These are phyloP conservation scores for Phytophthora fragariaefolia DNA, from an alignment of 352 stramenopile species.

Conservation along the genomic window DNA sequence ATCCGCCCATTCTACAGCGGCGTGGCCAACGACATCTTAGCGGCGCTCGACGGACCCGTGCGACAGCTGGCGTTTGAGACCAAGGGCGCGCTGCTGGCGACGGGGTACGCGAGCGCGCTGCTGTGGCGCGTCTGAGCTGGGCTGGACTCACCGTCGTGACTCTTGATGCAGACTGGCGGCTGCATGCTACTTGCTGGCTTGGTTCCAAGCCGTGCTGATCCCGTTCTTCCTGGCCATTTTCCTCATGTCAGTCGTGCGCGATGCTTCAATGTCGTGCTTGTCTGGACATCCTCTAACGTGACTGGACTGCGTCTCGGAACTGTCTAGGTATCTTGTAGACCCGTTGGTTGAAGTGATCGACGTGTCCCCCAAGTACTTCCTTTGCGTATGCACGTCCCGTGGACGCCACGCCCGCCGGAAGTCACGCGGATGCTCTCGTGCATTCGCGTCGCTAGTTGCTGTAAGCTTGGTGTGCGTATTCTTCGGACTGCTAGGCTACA, in stretches of 20 bases:
- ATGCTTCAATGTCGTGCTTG: background rate
- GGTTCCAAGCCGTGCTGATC: constrained; percentile 86
- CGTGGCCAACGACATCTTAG: constrained; percentile 65
- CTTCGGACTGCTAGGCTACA: constrained; percentile 87
- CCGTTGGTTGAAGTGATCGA: constrained; percentile 89
- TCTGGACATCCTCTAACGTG: background rate
- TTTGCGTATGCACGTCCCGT: constrained; percentile 84
- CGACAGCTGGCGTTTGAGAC: constrained; percentile 79
- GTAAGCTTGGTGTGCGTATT: constrained; percentile 89
- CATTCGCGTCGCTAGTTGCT: constrained; percentile 82
- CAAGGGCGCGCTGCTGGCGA: constrained; percentile 84
- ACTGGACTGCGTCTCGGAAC: too few species aligned
- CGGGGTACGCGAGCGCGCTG: constrained; percentile 49
- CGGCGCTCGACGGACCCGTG: constrained; percentile 67
- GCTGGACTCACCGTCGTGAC: constrained; percentile 13
- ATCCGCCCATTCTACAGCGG: constrained; percentile 52
- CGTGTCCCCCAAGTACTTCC: constrained; percentile 87
- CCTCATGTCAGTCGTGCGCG: constrained; percentile 64
- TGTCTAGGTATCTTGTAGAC: constrained; percentile 82
- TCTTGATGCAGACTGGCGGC: constrained; percentile 59
- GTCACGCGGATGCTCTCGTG: constrained; percentile 83
- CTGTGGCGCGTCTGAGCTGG: background rate
- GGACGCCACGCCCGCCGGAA: constrained; percentile 75
- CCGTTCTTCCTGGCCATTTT: constrained; percentile 91
- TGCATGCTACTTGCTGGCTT: constrained; percentile 82